phyloP scores from a whole-genome alignment of 2,329 filamentous ascomycete genomes.

The Fusarium coffeatum region DNA sequence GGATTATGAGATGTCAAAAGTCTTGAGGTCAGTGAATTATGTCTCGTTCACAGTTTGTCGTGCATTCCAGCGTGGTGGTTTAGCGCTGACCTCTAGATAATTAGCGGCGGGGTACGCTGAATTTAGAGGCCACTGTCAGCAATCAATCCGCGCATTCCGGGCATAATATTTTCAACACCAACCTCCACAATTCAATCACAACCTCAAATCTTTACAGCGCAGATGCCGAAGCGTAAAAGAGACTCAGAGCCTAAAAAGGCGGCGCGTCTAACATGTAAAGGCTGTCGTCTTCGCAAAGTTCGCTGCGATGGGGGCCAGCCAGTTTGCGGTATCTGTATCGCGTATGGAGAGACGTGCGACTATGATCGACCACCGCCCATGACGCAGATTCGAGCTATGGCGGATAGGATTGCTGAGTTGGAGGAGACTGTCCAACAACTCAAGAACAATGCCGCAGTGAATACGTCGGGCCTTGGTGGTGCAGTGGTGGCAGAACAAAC shows the following conservation, averaged over 20 bases:
- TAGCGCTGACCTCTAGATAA: rapidly evolving
- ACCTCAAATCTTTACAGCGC: no score
- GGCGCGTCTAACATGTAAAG: background rate
- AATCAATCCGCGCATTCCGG: no score
- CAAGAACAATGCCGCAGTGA: background rate
- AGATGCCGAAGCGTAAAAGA: background rate
- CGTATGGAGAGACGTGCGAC: background rate
- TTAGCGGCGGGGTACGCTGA: no score
- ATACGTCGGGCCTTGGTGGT: no score
- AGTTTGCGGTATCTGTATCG: background rate
- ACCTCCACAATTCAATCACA: background rate
- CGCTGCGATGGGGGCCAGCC: constrained; percentile 4
- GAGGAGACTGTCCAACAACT: background rate
- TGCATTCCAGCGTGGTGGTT: no score
- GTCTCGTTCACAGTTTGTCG: no score
- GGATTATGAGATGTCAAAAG: no score
- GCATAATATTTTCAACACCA: background rate
- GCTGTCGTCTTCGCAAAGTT: background rate
- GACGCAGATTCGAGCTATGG: constrained; percentile 2
- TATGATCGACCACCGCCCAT: constrained; percentile 5
- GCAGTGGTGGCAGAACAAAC: background rate
- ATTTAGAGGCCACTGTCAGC: no score
- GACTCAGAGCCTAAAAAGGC: background rate
- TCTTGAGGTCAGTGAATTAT: no score
- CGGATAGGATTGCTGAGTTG: background rate